These are phyloP conservation scores for Jamesozyma gamospora DNA, from an alignment of 805 yeast genomes.

Conservation along the genomic window DNA sequence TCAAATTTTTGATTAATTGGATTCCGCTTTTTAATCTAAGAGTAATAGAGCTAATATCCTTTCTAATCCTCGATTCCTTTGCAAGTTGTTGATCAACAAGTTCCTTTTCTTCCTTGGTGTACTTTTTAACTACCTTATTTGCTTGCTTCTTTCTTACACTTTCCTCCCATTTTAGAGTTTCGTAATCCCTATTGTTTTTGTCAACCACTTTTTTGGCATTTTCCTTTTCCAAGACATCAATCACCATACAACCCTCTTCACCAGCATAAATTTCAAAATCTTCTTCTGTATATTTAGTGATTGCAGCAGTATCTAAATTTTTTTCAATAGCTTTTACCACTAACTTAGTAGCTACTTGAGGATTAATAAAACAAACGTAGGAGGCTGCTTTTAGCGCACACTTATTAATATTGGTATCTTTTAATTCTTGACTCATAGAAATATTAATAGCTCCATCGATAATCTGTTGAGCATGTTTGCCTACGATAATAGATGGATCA, in stretches of 20 bases:
- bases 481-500: slow-evolving; percentile 57
- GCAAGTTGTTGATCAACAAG: slow-evolving; percentile 52
- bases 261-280: slow-evolving; percentile 59
- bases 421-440: slow-evolving; percentile 9
- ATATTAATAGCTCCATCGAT: slow-evolving; percentile 14
- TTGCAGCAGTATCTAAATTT: slow-evolving; percentile 33
- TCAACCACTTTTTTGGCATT: slow-evolving; percentile 39
- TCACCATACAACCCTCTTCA: slow-evolving; percentile 57
- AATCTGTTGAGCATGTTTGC: slow-evolving; percentile 18
- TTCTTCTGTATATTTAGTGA: slow-evolving; percentile 36
- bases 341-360: slow-evolving; percentile 44
- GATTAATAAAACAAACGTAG: slow-evolving; percentile 47
- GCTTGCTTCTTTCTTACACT: slow-evolving; percentile 66
- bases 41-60: slow-evolving; percentile 32
- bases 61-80: slow-evolving; percentile 51
- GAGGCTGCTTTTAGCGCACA: slow-evolving; percentile 45
- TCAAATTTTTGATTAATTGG: slow-evolving; percentile 43
- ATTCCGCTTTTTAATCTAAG: slow-evolving; percentile 39
- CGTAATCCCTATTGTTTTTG: slow-evolving; percentile 77
- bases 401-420: slow-evolving; percentile 28
- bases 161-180: slow-evolving; percentile 83
- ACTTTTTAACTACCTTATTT: slow-evolving; percentile 40
- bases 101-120: slow-evolving; percentile 67
- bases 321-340: slow-evolving; percentile 34
- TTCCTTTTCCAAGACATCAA: slow-evolving; percentile 45